Conservation (phyloP, 1,284 basidiomycete species). For the Amylostereum chailletii region DNA sequence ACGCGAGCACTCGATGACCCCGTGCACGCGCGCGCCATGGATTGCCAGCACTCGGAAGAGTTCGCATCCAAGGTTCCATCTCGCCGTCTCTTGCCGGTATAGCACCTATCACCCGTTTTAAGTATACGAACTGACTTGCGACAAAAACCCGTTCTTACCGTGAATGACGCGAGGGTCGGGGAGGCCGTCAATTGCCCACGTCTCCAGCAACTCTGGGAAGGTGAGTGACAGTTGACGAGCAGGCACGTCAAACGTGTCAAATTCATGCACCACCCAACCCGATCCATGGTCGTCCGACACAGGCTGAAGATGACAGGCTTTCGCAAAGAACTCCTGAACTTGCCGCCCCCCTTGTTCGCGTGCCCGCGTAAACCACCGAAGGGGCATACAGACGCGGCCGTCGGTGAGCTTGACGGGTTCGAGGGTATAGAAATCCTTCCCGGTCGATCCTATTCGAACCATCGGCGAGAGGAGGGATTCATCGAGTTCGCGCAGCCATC, state of each 20-base stretch:
- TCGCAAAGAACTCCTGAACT: neutral
- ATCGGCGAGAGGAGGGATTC: neutral
- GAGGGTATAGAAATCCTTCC: neutral
- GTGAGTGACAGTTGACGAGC: neutral
- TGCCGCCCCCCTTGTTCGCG: too few species aligned
- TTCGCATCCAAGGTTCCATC: neutral
- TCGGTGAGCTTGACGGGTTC: neutral
- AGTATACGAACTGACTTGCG: neutral
- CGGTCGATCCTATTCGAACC: neutral
- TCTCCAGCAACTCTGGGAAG: neutral
- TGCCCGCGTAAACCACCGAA: neutral
- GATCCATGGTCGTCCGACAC: neutral
- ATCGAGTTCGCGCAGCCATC: neutral
- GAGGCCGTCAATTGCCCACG: neutral
- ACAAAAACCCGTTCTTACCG: neutral
- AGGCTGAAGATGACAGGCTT: neutral
- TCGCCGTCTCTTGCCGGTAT: neutral
- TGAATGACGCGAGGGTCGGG: neutral
- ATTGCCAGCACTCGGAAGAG: too few species aligned
- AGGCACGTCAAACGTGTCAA: neutral
- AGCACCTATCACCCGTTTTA: neutral
- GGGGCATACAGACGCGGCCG: neutral
- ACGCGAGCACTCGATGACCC: slow-evolving; percentile 13
- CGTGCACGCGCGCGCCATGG: slow-evolving; percentile 10
- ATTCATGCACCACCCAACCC: neutral